Conservation (phyloP, 2,329 filamentous ascomycete species). For the Fusarium torulosum region DNA sequence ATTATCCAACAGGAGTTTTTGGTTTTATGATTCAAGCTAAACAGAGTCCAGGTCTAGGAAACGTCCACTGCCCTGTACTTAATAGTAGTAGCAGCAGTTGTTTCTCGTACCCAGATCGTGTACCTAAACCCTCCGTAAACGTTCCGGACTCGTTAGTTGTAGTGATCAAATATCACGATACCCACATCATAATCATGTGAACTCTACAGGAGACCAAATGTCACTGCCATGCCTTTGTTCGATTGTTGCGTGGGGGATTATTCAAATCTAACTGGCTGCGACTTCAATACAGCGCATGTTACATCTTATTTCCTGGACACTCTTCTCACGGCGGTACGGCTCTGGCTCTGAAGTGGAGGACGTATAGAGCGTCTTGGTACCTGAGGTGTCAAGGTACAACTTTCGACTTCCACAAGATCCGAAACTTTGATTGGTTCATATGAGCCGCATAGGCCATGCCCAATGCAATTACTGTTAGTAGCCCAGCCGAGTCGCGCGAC, state of each 20-base stretch:
- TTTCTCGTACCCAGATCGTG: background rate
- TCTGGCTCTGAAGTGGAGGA: background rate
- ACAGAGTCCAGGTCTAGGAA: no score
- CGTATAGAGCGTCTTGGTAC: background rate
- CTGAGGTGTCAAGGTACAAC: conserved; percentile 1
- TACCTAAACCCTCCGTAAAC: background rate
- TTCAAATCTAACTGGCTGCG: conserved; percentile 13
- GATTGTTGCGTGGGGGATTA: conserved; percentile 12
- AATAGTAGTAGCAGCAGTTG: no score
- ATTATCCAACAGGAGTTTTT: no score
- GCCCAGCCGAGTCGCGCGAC: conserved; percentile 43
- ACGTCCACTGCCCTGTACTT: no score
- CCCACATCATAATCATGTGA: conserved; percentile 23
- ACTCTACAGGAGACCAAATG: background rate
- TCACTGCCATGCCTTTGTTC: background rate
- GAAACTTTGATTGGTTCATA: background rate
- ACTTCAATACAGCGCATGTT: background rate
- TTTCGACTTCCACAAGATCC: background rate
- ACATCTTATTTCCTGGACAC: background rate
- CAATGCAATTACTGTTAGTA: conserved; percentile 1
- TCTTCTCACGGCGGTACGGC: background rate
- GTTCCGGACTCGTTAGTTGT: background rate
- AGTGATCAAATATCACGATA: background rate
- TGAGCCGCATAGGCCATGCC: conserved; percentile 20
- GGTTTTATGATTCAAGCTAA: no score